These are phyloP conservation scores for Calonectria pteridis DNA, from an alignment of 2,329 filamentous ascomycete genomes.

Conservation along the genomic window DNA sequence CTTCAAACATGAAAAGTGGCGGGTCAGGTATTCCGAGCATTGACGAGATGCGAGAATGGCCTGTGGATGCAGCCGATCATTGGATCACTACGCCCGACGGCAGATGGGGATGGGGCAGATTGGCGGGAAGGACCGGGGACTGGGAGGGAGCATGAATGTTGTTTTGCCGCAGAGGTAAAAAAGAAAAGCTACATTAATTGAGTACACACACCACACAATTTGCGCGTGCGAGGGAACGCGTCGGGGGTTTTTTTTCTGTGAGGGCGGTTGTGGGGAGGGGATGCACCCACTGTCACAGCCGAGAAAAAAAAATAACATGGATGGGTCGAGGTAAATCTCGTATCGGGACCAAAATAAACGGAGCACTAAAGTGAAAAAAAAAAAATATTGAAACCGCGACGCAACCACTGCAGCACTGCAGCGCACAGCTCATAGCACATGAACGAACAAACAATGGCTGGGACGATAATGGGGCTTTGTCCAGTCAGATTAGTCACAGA, in stretches of 20 bases:
- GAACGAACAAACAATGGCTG: conserved; percentile 23
- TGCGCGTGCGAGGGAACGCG: conserved; percentile 37
- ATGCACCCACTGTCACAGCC: conserved; percentile 29
- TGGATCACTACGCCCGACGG: conserved; percentile 23
- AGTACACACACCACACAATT: conserved; percentile 4
- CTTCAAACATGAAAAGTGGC: conserved; percentile 11
- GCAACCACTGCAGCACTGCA: conserved; percentile 24
- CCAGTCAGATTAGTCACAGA: conserved; percentile 12
- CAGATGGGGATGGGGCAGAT: conserved; percentile 14
- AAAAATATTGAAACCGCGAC: conserved; percentile 30
- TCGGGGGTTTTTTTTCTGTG: conserved; percentile 20
- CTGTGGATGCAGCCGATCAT: conserved; percentile 28
- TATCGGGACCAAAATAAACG: conserved; percentile 35
- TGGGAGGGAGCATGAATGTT: conserved; percentile 8
- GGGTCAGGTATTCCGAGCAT: conserved; percentile 13
- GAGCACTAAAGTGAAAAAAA: conserved; percentile 17
- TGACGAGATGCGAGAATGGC: conserved; percentile 31
- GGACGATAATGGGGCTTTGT: conserved; percentile 22
- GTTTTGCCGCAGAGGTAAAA: conserved; percentile 4
- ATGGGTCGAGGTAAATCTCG: conserved; percentile 38
- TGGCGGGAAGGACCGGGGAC: conserved; percentile 19
- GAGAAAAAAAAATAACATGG: conserved; percentile 27
- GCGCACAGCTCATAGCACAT: conserved; percentile 16
- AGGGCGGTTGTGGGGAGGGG: conserved; percentile 39
- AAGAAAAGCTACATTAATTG: conserved; percentile 15